Evolutionary conservation across 306 rosid genomes (phyloP), one percentile per base, ranked within the genome.

Genomic region (Begonia fuchsioides): DNA sequence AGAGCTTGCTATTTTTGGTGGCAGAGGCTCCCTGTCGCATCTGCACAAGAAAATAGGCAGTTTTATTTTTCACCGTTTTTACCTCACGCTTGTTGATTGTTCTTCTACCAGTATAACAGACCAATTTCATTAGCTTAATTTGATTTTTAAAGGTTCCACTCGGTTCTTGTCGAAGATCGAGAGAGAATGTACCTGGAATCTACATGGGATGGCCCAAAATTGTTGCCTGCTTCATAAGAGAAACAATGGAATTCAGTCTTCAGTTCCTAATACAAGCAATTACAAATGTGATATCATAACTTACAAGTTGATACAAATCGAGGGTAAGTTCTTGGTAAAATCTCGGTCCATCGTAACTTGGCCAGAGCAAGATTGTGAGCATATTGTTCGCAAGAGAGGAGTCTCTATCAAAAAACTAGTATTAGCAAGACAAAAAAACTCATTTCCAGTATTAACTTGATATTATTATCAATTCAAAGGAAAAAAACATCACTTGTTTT

Each of bases 371-470:
- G 61, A 39, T 72, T 76, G 63, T 74, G 74, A 55, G 76, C 65
- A 59, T 74, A 90, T 67, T 79, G 87, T 61, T 76, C 74, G 46
- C 82, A 81, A 6, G 73, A 55, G 35, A 66, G 51, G 67, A 84
- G 60, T 53, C 90, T 84, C 95, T 84, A 57, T 47, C 15, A 39
- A 32, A 32, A 51, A 47, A 35, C 62, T 26, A 26, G 8, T 0
- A 26, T 26, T 26, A 26, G 35, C 35, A 26, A 17, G 47, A 20
- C 13, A 0, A 44, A 2, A n/a, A 16, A 32, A 0, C 1, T 20
- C 16, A 17, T 13, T 47, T 41, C 47, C 43, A 47, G 12, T 19
- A 49, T 43, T 15, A 18, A 19, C 17, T 19, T 17, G 43, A 45
- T 32, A 45, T 12, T 8, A 13, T 13, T 13, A 45, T 45, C 16